Evolutionary conservation across 2,329 filamentous ascomycete genomes (phyloP).

Genomic region (Sclerotiophoma versabilis): DNA sequence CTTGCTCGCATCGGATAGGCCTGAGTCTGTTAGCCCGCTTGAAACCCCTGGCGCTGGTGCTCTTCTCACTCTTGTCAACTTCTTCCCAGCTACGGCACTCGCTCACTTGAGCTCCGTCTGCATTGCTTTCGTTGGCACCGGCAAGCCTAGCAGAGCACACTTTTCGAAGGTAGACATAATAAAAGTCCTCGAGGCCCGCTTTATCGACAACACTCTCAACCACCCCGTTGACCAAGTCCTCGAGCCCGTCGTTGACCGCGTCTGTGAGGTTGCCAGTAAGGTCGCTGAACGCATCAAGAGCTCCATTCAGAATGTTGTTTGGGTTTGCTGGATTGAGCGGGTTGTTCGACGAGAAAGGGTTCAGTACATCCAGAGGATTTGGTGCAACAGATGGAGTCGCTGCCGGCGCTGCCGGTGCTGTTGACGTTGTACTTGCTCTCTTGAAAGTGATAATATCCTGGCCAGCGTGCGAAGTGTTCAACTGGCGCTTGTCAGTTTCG

Average conservation of each 20-base stretch:
- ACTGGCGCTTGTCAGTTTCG: conserved; percentile 14
- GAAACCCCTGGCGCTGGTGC: not conserved
- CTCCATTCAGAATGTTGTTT: conserved; percentile 9
- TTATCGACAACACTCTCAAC: conserved; percentile 13
- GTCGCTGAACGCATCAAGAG: conserved; percentile 8
- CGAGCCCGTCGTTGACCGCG: conserved; percentile 18
- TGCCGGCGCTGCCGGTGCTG: conserved; percentile 1
- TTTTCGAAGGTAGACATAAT: conserved; percentile 22
- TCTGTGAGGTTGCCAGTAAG: conserved; percentile 20
- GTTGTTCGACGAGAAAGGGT: conserved; percentile 18
- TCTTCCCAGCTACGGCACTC: conserved; percentile 23
- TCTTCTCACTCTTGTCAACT: conserved; percentile 5
- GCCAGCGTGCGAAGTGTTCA: conserved; percentile 27
- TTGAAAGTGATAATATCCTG: conserved; percentile 27
- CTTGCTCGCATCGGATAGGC: conserved; percentile 3
- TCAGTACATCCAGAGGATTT: conserved; percentile 7
- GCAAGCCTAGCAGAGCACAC: conserved; percentile 13
- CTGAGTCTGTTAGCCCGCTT: conserved; percentile 9
- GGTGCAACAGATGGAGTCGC: conserved; percentile 5
- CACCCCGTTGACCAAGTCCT: conserved; percentile 17
- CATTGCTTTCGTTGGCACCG: not conserved
- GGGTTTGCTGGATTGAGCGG: conserved; percentile 20
- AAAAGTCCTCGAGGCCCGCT: conserved; percentile 18
- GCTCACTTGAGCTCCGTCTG: not conserved
- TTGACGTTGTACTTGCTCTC: conserved; percentile 10